Base-by-base conservation (phyloP, 2,329 filamentous ascomycete species). In the Daldinia sp. region DNA sequence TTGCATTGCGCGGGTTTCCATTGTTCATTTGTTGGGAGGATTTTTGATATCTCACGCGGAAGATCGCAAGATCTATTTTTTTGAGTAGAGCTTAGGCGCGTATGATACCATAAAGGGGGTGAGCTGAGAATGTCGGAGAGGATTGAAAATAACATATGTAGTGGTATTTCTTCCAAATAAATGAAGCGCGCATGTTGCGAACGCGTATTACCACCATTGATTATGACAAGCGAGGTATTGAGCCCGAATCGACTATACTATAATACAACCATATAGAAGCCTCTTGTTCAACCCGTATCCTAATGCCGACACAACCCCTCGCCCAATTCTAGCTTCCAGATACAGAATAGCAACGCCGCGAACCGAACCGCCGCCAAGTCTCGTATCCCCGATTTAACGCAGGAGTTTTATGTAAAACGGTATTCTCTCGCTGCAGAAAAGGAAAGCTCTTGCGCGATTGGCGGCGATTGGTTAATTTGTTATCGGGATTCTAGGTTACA, bases 151-250 rank as follows among this genome's bases (percentile, higher is more conserved):
- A 53, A 29, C 32, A 54, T 41, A n/a, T 51, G 27, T 64, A 66
- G 60, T 64, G 60, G 58, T 64, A 66, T 58, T 61, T 35, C 25
- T 52, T 62, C 30, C 48, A 60, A n/a, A 66, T 68, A 63, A 10
- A 66, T 47, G 57, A 63, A 19, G 43, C 58, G 63, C 57, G 61
- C 50, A 34, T 32, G 32, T 52, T 29, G 41, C 29, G 37, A 45
- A 57, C 48, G 58, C 58, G 27, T 51, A n/a, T 23, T 58, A 21
- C 55, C 37, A 43, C 55, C 50, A 15, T 51, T 23, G 19, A 54
- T 19, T 1, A 47, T 54, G 30, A 15, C 19, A 59, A 50, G 21
- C 13, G 7, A 13, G 37, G 3, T 37, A 8, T 34, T 6, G 21
- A 10, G 23, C 11, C 11, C 10, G 15, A n/a, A 9, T 25, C 2